Base-by-base conservation (phyloP, 2,329 filamentous ascomycete species). In the Penicillium sp. region DNA sequence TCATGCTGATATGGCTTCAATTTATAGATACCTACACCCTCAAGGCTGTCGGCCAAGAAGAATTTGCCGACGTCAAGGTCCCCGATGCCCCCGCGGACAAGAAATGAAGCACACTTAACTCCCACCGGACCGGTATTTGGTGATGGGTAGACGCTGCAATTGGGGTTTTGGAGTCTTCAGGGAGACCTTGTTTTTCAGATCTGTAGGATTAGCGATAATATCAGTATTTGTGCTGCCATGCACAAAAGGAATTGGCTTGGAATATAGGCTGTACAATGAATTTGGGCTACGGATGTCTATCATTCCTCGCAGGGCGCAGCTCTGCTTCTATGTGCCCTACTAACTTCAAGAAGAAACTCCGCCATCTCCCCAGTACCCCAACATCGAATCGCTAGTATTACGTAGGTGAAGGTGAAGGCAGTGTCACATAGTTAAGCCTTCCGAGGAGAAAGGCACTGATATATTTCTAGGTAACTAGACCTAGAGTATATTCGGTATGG, bases 41-140 rank as follows among this genome's bases (percentile, higher is more conserved):
- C 71, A 84, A 81, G 63, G 91, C 90, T 53, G 89, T 99, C 70
- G 91, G 93, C 42, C 94, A 97, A 76, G 94, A 97, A 75, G 90
- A 97, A 64, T 99, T 99, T 78, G 90, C 92, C 56, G 94, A 99
- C 72, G 92, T 97, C 66, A 87, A 91, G 72, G 88, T 97, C 37
- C 94, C 94, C 29, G 89, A 90, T 72, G 80, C 83, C 50, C 88
- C 90, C 46, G 64, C 50, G 55, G 51, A 70, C 58, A 64, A 72
- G 57, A 65, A 72, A 64, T 68, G 61, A 57, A 58, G 22, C 29
- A 53, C 32, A 35, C 32, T 31, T n/a, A 44, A 31, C 29, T n/a
- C 22, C 29, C 38, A 34, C 42, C 35, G 39, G 46, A 34, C 39
- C 29, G 34, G 50, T 52, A 24, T 51, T 49, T 35, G 8, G 56